Evolutionary conservation across 805 yeast species (phyloP).

Genomic region (Metschnikowia lochheadii): DNA sequence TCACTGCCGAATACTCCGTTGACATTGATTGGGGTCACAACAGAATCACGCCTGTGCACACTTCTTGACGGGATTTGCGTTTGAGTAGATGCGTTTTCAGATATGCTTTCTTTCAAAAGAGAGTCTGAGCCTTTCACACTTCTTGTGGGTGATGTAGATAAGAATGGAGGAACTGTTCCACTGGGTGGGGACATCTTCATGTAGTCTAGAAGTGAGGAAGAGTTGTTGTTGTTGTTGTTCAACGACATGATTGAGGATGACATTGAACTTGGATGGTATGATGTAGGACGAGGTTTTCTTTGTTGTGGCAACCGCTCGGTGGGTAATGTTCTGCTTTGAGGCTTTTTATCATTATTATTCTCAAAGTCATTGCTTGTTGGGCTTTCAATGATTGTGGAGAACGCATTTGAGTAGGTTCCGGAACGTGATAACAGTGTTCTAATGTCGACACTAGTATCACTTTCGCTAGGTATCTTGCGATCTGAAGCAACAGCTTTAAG

Average conservation of each 20-base stretch:
- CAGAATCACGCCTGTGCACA: constrained; percentile 25
- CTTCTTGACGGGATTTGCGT: constrained; percentile 11
- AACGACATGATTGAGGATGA: constrained; percentile 22
- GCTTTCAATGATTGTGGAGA: constrained; percentile 46
- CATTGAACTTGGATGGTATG: constrained; percentile 68
- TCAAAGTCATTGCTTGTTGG: constrained; percentile 23
- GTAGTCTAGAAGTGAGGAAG: constrained; percentile 28
- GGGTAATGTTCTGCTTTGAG: constrained; percentile 7
- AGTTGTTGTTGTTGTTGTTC: constrained; percentile 5
- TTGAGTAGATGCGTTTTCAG: constrained; percentile 10
- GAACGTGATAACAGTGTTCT: constrained; percentile 11
- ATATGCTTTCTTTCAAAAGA: constrained; percentile 21
- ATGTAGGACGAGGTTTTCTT: constrained; percentile 76
- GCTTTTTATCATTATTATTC: constrained; percentile 5
- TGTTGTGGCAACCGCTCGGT: constrained; percentile 39
- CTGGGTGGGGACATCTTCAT: constrained; percentile 31
- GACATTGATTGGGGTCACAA: constrained; percentile 41
- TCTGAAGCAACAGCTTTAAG: constrained; percentile 73
- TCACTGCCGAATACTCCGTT: constrained; percentile 38
- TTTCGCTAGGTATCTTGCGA: constrained; percentile 27
- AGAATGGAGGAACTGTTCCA: constrained; percentile 29
- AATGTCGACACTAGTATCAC: constrained; percentile 1
- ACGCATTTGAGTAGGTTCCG: constrained; percentile 31
- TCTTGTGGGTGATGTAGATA: constrained; percentile 39
- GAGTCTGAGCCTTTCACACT: constrained; percentile 27